Evolutionary conservation across 805 yeast genomes (phyloP), one percentile per base, ranked within the genome.

Genomic region (Candida railenensis): DNA sequence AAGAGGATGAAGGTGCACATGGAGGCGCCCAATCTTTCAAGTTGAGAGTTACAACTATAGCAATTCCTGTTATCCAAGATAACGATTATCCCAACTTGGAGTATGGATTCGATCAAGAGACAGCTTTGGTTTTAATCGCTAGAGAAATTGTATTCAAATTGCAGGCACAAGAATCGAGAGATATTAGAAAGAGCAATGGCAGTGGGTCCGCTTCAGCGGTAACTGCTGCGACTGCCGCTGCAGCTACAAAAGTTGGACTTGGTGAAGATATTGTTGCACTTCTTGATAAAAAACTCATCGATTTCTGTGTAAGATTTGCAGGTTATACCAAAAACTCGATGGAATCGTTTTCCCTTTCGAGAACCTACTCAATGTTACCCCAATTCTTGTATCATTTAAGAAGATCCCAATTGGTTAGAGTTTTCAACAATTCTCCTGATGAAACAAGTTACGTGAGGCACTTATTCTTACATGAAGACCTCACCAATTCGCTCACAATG

Each of bases 361-460:
- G 72, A 11, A 66, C 68, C 32, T 74, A 78, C 55, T 74, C 80
- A 22, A 62, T 82, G 56, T 75, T 81, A 48, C 89, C 89, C 5
- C 88, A 83, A 58, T 83, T 82, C 61, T 69, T 83, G 65, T 83
- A 78, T 61, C 85, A 83, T 59, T 71, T 83, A 59, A 71, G 88
- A 61, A 73, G 89, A 54, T 82, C 87, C 1, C 82, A 76, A 44
- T 81, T 84, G 56, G 70, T 83, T 33, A 83, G 81, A 54, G 81
- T 83, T 16, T 83, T 83, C 66, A 82, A 82, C 57, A 80, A 79
- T 53, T 83, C 88, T 1, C 89, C 89, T 0, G 89, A 83, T 65
- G 89, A 83, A 61, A 82, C 89, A 4, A 74, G 82, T 15, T 83
- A 76, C 58, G 75, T 80, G 49, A 74, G 87, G 57, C 88, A 83